A percentile compares a stretch with the other conserved stretches of the same genome.
phyloP scores from a whole-genome alignment of 176 grass and related monocot species.

The Musa beccarii region DNA sequence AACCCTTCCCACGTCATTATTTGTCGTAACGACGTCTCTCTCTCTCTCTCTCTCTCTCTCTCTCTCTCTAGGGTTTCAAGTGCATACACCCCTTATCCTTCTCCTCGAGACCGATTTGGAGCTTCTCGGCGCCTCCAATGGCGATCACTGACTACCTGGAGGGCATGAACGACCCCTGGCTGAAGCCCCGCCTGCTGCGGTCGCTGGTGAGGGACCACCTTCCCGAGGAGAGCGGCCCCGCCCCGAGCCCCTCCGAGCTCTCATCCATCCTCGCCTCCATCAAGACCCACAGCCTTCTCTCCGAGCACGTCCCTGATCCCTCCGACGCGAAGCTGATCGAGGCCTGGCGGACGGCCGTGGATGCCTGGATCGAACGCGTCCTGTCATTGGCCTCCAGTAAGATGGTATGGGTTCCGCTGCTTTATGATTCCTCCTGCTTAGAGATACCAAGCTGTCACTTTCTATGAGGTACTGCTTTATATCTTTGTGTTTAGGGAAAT shows the following conservation, averaged over 20 bases:
- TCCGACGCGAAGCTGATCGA: slow-evolving; percentile 20
- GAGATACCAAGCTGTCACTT: no score
- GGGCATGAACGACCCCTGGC: slow-evolving; percentile 18
- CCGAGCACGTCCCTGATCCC: slow-evolving; percentile 8
- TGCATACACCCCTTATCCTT: no score
- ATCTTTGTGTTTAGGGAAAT: no score
- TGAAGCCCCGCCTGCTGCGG: slow-evolving; percentile 27
- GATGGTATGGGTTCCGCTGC: slow-evolving; percentile 22
- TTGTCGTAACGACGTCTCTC: no score
- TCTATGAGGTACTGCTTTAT: no score
- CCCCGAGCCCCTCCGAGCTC: slow-evolving; percentile 3
- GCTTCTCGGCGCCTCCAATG: neutral
- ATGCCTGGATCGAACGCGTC: slow-evolving; percentile 35
- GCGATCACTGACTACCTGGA: slow-evolving; percentile 2
- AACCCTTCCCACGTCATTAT: no score
- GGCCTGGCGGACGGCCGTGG: slow-evolving; percentile 35
- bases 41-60: no score
- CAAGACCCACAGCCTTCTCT: slow-evolving; percentile 29
- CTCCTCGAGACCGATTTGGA: no score
- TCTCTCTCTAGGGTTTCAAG: no score
- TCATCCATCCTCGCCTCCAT: slow-evolving; percentile 15
- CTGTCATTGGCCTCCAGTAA: slow-evolving; percentile 28
- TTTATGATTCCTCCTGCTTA: neutral
- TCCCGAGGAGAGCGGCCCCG: slow-evolving; percentile 1
- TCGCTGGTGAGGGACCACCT: slow-evolving; percentile 26